Evolutionary conservation across 1,284 basidiomycete genomes (phyloP).

Genomic region (Malassezia dermatis): DNA sequence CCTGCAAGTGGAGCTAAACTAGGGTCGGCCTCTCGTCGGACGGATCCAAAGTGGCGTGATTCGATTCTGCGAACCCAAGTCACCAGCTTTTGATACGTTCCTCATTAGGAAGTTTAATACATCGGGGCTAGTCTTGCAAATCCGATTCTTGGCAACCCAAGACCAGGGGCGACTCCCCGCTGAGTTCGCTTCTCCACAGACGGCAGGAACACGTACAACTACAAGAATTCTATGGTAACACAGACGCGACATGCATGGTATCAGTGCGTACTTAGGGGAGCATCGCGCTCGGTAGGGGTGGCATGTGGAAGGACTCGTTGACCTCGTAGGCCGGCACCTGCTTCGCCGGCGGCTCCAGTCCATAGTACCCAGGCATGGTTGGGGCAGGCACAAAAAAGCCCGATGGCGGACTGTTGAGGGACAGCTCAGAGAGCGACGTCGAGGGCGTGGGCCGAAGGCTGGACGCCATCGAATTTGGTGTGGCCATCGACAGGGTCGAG

Average conservation of each 20-base stretch:
- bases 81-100: not conserved
- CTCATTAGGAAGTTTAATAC: not conserved
- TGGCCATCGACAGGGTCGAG: constrained; percentile 7
- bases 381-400: not conserved
- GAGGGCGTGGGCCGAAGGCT: constrained; percentile 39
- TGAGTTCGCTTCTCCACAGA: no score
- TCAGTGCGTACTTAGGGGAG: not conserved
- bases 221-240: no score
- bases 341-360: not conserved
- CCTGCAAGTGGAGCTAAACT: not conserved
- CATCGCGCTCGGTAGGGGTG: not conserved
- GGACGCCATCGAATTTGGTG: constrained; percentile 18
- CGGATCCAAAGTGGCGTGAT: not conserved
- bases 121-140: not conserved
- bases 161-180: no score
- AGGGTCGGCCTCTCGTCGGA: not conserved
- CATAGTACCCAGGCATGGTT: not conserved
- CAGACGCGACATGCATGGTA: not conserved
- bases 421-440: constrained; percentile 35
- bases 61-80: not conserved
- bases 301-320: constrained; percentile 9
- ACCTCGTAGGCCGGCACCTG: constrained; percentile 5
- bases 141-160: not conserved
- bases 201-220: not conserved
- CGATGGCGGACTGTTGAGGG: constrained; percentile 3